Conservation (phyloP, 2,329 filamentous ascomycete genomes). For the Pseudocercospora musae region DNA sequence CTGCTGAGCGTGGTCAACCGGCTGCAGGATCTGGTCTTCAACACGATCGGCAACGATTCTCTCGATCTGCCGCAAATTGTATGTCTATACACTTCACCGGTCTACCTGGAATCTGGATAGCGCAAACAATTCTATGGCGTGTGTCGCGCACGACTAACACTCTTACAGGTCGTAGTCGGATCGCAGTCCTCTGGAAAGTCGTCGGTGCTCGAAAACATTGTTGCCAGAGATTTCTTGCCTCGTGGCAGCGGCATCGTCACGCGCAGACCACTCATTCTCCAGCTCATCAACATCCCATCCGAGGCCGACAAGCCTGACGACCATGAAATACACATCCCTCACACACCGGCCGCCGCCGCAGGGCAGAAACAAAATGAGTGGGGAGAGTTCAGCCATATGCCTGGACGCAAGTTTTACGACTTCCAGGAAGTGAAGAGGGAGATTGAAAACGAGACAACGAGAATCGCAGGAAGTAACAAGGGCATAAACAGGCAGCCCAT, state of each 20-base stretch:
- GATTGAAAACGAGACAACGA: conserved; percentile 93
- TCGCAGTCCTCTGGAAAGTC: conserved; percentile 98
- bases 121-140: neutral
- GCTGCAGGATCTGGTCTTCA: conserved; percentile 97
- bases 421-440: conserved; percentile 92
- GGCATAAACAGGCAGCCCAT: conserved; percentile 97
- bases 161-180: conserved; percentile 82
- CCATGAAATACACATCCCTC: conserved; percentile 65
- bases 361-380: conserved; percentile 68
- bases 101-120: neutral
- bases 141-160: conserved; percentile 19
- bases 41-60: conserved; percentile 98
- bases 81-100: conserved; percentile 43
- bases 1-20: conserved; percentile 95
- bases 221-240: conserved; percentile 93
- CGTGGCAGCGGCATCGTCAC: conserved; percentile 97
- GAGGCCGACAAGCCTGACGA: conserved; percentile 65
- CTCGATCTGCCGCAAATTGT: conserved; percentile 98
- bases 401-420: conserved; percentile 82
- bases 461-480: conserved; percentile 95
- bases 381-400: conserved; percentile 96
- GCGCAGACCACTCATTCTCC: conserved; percentile 86
- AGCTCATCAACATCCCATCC: conserved; percentile 92
- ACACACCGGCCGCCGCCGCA: conserved; percentile 71
- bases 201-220: conserved; percentile 97